These are phyloP conservation scores for Eragrostis curvula DNA, from an alignment of 176 grass and related monocot species.

Conservation along the genomic window DNA sequence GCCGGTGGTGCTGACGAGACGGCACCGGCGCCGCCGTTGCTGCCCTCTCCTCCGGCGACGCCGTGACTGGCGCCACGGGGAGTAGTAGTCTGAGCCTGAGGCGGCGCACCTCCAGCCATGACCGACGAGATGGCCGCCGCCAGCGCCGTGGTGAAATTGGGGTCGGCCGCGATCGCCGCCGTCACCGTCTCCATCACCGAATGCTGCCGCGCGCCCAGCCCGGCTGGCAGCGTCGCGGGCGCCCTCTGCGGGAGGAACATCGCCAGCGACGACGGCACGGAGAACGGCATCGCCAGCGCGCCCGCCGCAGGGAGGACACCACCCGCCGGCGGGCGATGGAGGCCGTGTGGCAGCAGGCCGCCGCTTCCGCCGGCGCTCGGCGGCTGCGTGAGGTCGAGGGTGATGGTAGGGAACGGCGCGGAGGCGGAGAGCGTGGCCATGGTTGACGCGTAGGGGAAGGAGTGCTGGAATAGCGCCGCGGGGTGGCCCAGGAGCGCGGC, in stretches of 20 bases:
- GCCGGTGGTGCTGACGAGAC: not conserved
- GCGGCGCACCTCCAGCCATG: constrained; percentile 40
- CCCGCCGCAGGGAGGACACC: not conserved
- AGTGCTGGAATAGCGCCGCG: constrained; percentile 59
- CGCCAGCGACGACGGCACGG: constrained; percentile 30
- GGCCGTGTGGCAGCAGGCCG: constrained; percentile 30
- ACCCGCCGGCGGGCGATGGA: constrained; percentile 27
- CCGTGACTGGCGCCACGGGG: constrained; percentile 7
- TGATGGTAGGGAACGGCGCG: constrained; percentile 86
- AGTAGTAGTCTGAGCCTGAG: not conserved
- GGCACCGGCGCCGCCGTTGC: not conserved
- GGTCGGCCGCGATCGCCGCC: constrained; percentile 71
- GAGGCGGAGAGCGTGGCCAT: constrained; percentile 87
- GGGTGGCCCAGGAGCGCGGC: constrained; percentile 51
- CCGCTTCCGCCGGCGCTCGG: not conserved
- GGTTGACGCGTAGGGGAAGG: constrained; percentile 73
- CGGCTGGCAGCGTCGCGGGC: not conserved
- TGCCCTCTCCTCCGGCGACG: constrained; percentile 31
- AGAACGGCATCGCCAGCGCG: constrained; percentile 22
- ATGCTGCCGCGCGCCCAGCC: constrained; percentile 33
- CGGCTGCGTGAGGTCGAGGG: constrained; percentile 75
- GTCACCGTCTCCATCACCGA: constrained; percentile 67
- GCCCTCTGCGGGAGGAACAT: constrained; percentile 52
- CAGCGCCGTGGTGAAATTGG: constrained; percentile 78
- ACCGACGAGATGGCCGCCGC: constrained; percentile 78